Percentiles rank a stretch among this genome's conserved stretches.
These are phyloP conservation scores for Diaporthe batatas DNA, from an alignment of 2,329 filamentous ascomycete genomes.

Conservation along the genomic window DNA sequence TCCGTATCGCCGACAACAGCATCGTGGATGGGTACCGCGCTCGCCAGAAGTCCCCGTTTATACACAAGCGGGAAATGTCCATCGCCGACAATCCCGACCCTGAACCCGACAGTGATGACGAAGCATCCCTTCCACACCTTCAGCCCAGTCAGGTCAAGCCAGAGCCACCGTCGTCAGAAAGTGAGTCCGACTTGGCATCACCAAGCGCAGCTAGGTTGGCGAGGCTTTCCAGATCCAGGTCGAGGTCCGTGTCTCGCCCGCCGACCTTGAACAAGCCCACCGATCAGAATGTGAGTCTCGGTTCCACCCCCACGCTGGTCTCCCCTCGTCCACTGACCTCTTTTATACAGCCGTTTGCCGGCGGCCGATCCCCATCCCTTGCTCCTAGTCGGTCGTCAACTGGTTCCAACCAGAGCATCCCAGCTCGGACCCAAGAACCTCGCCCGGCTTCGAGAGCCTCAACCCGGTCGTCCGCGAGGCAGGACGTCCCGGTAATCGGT, in stretches of 20 bases:
- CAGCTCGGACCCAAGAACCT: slow-evolving; percentile 22
- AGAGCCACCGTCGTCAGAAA: slow-evolving; percentile 3
- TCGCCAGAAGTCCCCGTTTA: slow-evolving; percentile 24
- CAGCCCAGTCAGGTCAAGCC: slow-evolving; percentile 20
- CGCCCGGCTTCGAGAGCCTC: neutral
- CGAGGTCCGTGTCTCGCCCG: slow-evolving; percentile 35
- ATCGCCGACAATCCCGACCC: neutral
- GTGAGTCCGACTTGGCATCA: slow-evolving; percentile 13
- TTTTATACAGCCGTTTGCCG: neutral
- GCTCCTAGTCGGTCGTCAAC: slow-evolving; percentile 31
- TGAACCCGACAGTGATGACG: neutral
- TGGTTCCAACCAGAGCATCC: slow-evolving; percentile 38
- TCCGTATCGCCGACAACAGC: neutral
- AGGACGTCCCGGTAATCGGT: neutral
- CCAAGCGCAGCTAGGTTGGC: slow-evolving; percentile 29
- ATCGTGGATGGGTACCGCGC: slow-evolving; percentile 14
- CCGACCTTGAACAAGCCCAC: neutral
- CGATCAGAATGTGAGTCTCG: slow-evolving; percentile 29
- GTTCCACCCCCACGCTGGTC: neutral
- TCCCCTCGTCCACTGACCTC: neutral
- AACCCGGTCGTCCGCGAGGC: neutral
- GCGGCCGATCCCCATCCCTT: neutral
- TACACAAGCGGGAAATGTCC: slow-evolving; percentile 37
- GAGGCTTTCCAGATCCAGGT: slow-evolving; percentile 38
- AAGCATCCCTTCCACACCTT: slow-evolving; percentile 13